Conservation (phyloP, 495 filamentous ascomycete genomes). For the Penicillium argentinense region DNA sequence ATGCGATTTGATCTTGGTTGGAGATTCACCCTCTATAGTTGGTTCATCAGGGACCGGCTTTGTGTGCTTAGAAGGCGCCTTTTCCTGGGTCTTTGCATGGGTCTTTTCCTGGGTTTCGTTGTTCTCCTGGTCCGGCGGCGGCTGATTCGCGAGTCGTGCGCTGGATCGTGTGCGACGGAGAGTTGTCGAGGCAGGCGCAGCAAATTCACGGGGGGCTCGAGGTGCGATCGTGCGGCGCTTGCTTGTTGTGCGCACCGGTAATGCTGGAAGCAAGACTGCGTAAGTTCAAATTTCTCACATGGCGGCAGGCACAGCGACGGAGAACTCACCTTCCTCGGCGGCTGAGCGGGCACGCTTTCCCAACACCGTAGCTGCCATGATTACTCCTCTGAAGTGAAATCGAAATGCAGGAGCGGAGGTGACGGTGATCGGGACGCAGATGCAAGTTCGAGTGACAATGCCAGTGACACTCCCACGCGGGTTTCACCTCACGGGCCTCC, state of each 20-base stretch:
- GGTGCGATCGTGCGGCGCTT: slow-evolving; percentile 59
- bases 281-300: slow-evolving; percentile 6
- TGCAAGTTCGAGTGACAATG: background rate
- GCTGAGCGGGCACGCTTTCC: slow-evolving; percentile 63
- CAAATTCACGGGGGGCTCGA: slow-evolving; percentile 30
- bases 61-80: slow-evolving; percentile 29
- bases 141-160: slow-evolving; percentile 20
- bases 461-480: background rate
- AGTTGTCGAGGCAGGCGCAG: slow-evolving; percentile 9
- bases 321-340: slow-evolving; percentile 53
- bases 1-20: slow-evolving; percentile 33
- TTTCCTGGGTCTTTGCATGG: slow-evolving; percentile 5
- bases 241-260: slow-evolving; percentile 52
- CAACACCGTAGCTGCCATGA: slow-evolving; percentile 61
- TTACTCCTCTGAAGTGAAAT: slow-evolving; percentile 5
- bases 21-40: slow-evolving; percentile 22
- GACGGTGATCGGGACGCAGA: slow-evolving; percentile 5
- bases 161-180: slow-evolving; percentile 37
- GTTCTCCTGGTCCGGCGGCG: slow-evolving; percentile 31
- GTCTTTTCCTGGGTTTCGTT: slow-evolving; percentile 21
- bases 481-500: too few relatives aligned
- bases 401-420: slow-evolving; percentile 8
- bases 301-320: background rate
- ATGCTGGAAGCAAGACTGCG: slow-evolving; percentile 25
- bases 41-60: slow-evolving; percentile 26